Evolutionary conservation across 202 grass and related monocot genomes (phyloP).

Genomic region (Elaeis oleifera): DNA sequence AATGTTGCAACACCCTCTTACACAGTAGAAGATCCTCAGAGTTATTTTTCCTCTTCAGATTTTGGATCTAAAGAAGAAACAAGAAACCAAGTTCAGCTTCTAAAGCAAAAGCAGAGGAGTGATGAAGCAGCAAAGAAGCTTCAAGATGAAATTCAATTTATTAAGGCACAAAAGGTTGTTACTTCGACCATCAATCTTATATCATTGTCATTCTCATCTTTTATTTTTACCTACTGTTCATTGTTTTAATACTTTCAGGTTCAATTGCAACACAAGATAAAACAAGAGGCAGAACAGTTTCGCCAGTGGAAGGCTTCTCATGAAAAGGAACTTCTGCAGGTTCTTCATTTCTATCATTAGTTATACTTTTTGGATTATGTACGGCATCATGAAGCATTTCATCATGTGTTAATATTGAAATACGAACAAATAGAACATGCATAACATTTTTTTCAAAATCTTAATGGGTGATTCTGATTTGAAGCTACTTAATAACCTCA

Average conservation of each 20-base stretch:
- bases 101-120: conserved; percentile 99
- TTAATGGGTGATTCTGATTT: too few species aligned
- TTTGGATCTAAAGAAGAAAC: conserved; percentile 96
- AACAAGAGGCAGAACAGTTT: conserved; percentile 98
- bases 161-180: conserved; percentile 82
- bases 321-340: conserved; percentile 98
- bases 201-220: too few species aligned
- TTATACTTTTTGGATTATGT: too few species aligned
- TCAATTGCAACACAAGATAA: conserved; percentile 97
- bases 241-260: conserved; percentile 36
- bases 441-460: conserved; percentile 1
- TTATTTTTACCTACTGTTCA: background rate
- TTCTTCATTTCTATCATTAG: conserved; percentile 5
- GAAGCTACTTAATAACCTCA: too few species aligned
- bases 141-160: conserved; percentile 99
- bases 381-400: too few species aligned
- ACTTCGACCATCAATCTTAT: background rate
- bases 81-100: conserved; percentile 97
- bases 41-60: conserved; percentile 43
- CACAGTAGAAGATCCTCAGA: too few species aligned
- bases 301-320: conserved; percentile 95
- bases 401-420: too few species aligned
- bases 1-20: too few species aligned
- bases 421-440: background rate
- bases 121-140: conserved; percentile 97